Evolutionary conservation across 768 basidiomycete species (phyloP), one percentile per base, ranked within the genome.

Genomic region (Cubamyces sp.): DNA sequence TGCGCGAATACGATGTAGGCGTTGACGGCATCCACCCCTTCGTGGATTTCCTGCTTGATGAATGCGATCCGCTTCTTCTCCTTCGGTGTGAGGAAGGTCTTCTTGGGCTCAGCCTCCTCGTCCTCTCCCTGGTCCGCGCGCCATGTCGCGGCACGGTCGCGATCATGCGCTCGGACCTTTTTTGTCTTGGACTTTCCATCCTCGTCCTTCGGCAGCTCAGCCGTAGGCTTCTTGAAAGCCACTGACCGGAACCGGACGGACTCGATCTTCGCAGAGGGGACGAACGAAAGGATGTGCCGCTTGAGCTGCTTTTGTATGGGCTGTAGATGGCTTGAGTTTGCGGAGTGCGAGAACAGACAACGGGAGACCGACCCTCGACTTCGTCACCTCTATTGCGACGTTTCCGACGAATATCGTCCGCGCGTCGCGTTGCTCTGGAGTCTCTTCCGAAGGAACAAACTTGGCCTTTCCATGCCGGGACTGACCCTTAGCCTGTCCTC

Each of bases 61-160:
- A 95, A 97, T 0, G 94, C 92, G 55, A 98, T 86, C 65, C 88
- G 91, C 77, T 96, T 92, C 80, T 96, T 98, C 75, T 97, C 91
- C 53, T 82, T 82, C 0, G 92, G 82, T 7, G 85, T 92, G 53
- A 97, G 82, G 73, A 84, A 92, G 40, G 78, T 79, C 72, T 93
- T 90, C 54, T 82, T 80, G 57, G 83, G 50, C 63, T 76, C 76
- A 21, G 69, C 67, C 30, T 77, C 74, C 34, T 79, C 83, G 19
- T 81, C 72, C 18, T 78, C 72, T 16, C 80, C 80, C 66, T 59
- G 67, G 19, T 70, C 64, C 14, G 76, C 78, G 14, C 79, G 76
- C 90, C 90, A 88, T 18, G 80, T 75, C 2, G 84, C 81, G 1
- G 85, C 77, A 55, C 87, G 86, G 40, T 84, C 84, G 65, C 77